These are phyloP conservation scores for Radiomyces spectabilis DNA, from an alignment of 192 early-diverging fungal species.

Conservation along the genomic window DNA sequence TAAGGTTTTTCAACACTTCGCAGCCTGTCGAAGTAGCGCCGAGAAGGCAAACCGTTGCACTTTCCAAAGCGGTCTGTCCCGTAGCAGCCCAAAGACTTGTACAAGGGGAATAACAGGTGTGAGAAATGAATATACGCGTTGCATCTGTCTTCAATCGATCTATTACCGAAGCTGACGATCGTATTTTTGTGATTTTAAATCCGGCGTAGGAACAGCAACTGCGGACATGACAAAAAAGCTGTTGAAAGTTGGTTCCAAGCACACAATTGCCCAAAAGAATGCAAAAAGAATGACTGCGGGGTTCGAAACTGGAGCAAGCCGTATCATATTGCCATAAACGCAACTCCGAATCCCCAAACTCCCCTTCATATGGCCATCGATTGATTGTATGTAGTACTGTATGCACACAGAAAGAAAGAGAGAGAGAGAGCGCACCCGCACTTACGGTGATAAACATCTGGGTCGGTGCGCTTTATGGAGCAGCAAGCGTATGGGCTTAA, in stretches of 20 bases:
- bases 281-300: too few species aligned
- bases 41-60: constrained; percentile 74
- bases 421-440: too few species aligned
- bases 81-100: constrained; percentile 87
- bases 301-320: too few species aligned
- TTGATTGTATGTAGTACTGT: too few species aligned
- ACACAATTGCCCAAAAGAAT: not conserved
- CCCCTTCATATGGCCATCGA: too few species aligned
- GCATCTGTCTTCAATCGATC: too few species aligned
- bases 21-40: constrained; percentile 80
- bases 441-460: too few species aligned
- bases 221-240: not conserved
- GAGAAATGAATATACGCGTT: not conserved
- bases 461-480: too few species aligned
- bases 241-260: not conserved
- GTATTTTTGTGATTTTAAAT: constrained; percentile 73
- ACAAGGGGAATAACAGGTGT: not conserved
- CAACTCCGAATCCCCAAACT: too few species aligned
- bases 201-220: constrained; percentile 4
- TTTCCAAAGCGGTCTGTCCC: constrained; percentile 85
- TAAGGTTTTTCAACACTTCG: constrained; percentile 91
- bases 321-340: too few species aligned
- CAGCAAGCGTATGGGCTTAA: too few species aligned
- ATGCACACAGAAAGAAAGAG: too few species aligned
- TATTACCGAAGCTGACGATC: constrained; percentile 79